Conservation (phyloP, 345 rosid species). For the Hevea brasiliensis region DNA sequence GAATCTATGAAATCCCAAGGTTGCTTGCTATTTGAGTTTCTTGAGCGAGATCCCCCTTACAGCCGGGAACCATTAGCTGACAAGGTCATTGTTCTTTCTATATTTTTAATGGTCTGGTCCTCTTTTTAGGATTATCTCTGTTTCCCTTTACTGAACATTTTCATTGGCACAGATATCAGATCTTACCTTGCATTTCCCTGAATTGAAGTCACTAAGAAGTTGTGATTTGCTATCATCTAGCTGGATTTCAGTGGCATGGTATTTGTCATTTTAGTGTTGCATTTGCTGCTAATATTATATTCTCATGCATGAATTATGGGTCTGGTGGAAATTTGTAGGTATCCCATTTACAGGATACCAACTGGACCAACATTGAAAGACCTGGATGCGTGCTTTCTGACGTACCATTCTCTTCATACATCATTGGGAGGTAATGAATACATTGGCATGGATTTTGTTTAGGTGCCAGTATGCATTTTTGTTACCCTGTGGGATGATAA, state of each 20-base stretch:
- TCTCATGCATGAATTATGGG: neutral
- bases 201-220: constrained; percentile 26
- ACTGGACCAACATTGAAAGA: constrained; percentile 33
- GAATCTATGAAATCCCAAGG: constrained; percentile 21
- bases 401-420: constrained; percentile 29
- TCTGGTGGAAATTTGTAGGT: constrained; percentile 29
- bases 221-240: constrained; percentile 28
- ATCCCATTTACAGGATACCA: constrained; percentile 36
- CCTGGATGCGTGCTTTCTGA: constrained; percentile 36
- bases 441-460: neutral
- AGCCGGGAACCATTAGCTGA: constrained; percentile 34
- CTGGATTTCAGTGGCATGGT: constrained; percentile 41
- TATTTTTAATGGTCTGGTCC: neutral
- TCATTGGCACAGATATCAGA: constrained; percentile 17
- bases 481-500: neutral
- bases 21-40: constrained; percentile 27
- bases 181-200: constrained; percentile 26
- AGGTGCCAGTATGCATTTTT: neutral
- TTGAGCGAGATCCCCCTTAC: constrained; percentile 29
- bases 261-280: neutral
- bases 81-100: constrained; percentile 16
- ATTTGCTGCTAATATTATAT: neutral
- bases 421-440: constrained; percentile 25
- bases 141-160: neutral
- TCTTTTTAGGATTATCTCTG: neutral